A percentile compares a stretch with the other conserved stretches of the same genome.
phyloP scores from a whole-genome alignment of 345 rosid species.

The Passiflora organensis region DNA sequence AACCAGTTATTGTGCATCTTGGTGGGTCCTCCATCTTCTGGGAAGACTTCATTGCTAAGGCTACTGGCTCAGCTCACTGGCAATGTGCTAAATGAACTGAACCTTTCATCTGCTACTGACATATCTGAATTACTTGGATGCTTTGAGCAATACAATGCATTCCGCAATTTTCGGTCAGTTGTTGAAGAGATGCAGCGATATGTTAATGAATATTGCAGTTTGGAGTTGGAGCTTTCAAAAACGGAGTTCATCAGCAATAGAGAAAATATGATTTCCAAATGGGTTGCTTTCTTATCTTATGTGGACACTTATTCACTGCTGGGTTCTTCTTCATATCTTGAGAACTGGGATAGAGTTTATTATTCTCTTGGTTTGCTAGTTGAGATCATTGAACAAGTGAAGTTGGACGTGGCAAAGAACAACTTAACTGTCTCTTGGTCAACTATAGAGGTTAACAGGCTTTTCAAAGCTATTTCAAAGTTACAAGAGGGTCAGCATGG shows the following conservation, averaged over 20 bases:
- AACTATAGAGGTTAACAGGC: slow-evolving; percentile 44
- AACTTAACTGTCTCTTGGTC: slow-evolving; percentile 45
- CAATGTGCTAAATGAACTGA: slow-evolving; percentile 64
- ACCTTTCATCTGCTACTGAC: slow-evolving; percentile 87
- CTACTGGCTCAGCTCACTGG: slow-evolving; percentile 77
- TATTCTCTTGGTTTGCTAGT: slow-evolving; percentile 42
- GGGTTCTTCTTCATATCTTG: slow-evolving; percentile 27
- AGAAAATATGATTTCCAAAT: slow-evolving; percentile 44
- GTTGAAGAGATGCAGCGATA: slow-evolving; percentile 55
- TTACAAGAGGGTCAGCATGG: slow-evolving; percentile 40
- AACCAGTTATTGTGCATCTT: slow-evolving; percentile 85
- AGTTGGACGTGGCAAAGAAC: slow-evolving; percentile 35
- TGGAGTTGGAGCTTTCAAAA: slow-evolving; percentile 42
- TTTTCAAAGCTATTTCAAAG: slow-evolving; percentile 44
- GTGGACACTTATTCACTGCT: slow-evolving; percentile 35
- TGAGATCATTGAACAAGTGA: slow-evolving; percentile 46
- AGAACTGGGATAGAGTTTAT: slow-evolving; percentile 26
- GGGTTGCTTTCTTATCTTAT: slow-evolving; percentile 57
- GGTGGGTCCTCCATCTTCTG: slow-evolving; percentile 83
- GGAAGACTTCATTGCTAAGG: slow-evolving; percentile 87
- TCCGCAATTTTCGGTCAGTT: slow-evolving; percentile 54
- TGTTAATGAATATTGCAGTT: slow-evolving; percentile 59
- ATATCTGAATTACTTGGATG: slow-evolving; percentile 91
- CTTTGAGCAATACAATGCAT: slow-evolving; percentile 92
- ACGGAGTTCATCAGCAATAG: slow-evolving; percentile 33